Conservation (phyloP, 2,329 filamentous ascomycete species). For the Hortaea werneckii region DNA sequence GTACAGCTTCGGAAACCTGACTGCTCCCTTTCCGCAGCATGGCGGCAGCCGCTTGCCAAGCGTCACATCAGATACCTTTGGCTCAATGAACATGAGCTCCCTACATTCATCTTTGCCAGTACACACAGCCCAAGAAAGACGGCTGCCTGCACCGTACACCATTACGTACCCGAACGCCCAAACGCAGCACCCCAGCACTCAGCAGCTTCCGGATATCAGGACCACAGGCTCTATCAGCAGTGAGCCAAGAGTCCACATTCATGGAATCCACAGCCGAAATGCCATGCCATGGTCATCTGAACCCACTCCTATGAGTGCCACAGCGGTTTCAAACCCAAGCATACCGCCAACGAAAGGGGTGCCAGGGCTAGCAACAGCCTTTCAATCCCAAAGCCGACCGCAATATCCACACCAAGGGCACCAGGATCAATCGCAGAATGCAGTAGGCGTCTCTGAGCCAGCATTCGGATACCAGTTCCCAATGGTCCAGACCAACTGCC, state of each 20-base stretch:
- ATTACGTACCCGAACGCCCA: conserved; percentile 8
- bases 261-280: conserved; percentile 20
- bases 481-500: conserved; percentile 1
- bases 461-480: conserved; percentile 19
- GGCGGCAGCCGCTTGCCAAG: conserved; percentile 15
- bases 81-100: conserved; percentile 25
- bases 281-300: conserved; percentile 21
- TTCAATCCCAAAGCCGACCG: neutral
- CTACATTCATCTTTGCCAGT: conserved; percentile 24
- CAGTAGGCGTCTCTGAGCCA: conserved; percentile 11
- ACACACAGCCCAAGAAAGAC: conserved; percentile 21
- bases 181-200: conserved; percentile 6
- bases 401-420: too few relatives aligned
- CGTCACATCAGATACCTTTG: conserved; percentile 18
- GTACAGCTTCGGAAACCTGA: conserved; percentile 21
- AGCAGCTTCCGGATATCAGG: conserved; percentile 9
- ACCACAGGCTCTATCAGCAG: conserved; percentile 15
- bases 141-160: conserved; percentile 21
- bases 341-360: neutral
- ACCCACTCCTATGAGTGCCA: neutral
- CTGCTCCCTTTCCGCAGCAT: conserved; percentile 11
- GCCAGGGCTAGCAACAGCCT: neutral
- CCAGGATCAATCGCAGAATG: neutral
- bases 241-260: conserved; percentile 14
- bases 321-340: neutral